Conservation (phyloP, 805 yeast species). For the Schizosaccharomyces osmophilus region DNA sequence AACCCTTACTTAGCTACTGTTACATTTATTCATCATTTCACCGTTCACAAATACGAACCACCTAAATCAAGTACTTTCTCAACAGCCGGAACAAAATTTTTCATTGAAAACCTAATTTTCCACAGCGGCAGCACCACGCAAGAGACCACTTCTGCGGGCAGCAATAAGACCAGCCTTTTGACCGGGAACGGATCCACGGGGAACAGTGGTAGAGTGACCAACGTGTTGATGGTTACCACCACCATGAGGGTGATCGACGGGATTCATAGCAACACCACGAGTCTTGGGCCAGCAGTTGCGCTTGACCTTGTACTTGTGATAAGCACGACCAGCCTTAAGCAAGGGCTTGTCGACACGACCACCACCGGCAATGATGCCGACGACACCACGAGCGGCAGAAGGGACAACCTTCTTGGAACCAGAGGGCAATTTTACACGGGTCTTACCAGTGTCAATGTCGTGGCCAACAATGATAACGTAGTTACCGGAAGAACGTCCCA, state of each 20-base stretch:
- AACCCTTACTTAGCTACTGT: too few species aligned
- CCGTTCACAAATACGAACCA: too few species aligned
- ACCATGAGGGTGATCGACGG: slow-evolving; percentile 99
- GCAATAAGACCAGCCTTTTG: slow-evolving; percentile 99
- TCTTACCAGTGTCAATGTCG: slow-evolving; percentile 90
- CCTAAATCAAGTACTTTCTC: background rate
- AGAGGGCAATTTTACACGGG: slow-evolving; percentile 97
- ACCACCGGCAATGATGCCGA: slow-evolving; percentile 99
- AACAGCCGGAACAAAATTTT: background rate
- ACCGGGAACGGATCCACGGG: slow-evolving; percentile 99
- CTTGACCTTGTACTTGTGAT: slow-evolving; percentile 98
- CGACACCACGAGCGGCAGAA: slow-evolving; percentile 96
- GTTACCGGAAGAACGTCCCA: slow-evolving; percentile 98
- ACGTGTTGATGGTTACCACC: slow-evolving; percentile 99
- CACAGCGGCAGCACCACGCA: slow-evolving; percentile 96
- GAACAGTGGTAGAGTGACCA: slow-evolving; percentile 97
- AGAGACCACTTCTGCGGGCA: slow-evolving; percentile 99
- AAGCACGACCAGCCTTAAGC: slow-evolving; percentile 99
- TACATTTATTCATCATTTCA: too few species aligned
- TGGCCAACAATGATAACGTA: slow-evolving; percentile 96
- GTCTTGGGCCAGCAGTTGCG: slow-evolving; percentile 99
- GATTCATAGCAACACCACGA: slow-evolving; percentile 99
- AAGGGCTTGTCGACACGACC: slow-evolving; percentile 99
- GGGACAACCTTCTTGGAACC: slow-evolving; percentile 94
- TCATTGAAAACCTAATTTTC: slow-evolving; percentile 27